Percentiles rank a stretch among this genome's conserved stretches.
phyloP scores from a whole-genome alignment of 495 filamentous ascomycete species.

The Penicillium desertorum region DNA sequence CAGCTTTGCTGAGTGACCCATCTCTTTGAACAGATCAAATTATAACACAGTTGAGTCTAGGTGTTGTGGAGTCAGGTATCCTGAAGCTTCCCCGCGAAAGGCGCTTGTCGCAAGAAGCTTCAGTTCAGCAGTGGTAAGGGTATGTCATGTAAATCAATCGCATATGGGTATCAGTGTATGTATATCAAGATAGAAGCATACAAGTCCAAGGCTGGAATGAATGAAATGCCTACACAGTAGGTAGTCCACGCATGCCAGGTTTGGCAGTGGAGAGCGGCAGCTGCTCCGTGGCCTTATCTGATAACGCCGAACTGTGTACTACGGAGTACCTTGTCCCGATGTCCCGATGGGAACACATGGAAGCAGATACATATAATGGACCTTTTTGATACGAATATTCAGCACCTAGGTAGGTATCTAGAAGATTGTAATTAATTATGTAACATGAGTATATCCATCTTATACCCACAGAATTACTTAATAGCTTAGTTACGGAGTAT shows the following conservation, averaged over 20 bases:
- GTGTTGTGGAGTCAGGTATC: background rate
- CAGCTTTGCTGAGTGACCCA: constrained; percentile 30
- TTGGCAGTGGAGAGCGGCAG: constrained; percentile 10
- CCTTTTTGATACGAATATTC: background rate
- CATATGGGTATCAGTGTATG: background rate
- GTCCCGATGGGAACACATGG: background rate
- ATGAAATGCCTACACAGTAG: background rate
- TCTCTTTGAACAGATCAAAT: constrained; percentile 13
- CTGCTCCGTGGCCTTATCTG: constrained; percentile 39
- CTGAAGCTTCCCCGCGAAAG: constrained; percentile 5
- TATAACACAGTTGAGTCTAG: constrained; percentile 1
- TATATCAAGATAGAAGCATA: background rate
- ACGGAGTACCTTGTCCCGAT: too few relatives aligned
- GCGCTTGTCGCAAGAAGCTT: constrained; percentile 8
- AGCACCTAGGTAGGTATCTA: background rate
- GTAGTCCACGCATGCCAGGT: background rate
- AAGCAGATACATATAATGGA: background rate
- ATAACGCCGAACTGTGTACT: constrained; percentile 11
- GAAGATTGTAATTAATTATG: background rate
- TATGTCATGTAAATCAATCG: background rate
- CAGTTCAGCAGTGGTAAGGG: background rate
- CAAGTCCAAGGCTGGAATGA: background rate
- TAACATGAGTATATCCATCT: too few relatives aligned
- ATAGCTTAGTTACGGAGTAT: too few relatives aligned
- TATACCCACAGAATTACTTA: background rate